Conservation (phyloP, 352 stramenopile species). For the Globisporangium spinosum region DNA sequence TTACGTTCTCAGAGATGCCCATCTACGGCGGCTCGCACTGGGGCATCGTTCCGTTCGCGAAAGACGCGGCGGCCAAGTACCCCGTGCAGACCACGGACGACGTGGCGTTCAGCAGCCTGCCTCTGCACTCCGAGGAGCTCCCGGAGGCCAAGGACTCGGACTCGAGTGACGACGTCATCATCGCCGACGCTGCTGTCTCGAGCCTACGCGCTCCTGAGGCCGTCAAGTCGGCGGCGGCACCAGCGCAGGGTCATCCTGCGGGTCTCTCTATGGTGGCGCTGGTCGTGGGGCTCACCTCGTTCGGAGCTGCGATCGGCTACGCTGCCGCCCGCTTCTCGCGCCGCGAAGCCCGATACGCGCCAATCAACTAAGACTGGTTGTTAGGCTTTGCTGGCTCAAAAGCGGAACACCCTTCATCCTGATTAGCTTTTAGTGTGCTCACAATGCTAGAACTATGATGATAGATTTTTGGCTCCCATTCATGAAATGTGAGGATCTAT, state of each 20-base stretch:
- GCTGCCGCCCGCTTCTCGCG: conserved; percentile 13
- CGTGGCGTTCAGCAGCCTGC: conserved; percentile 46
- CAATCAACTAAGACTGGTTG: conserved; percentile 16
- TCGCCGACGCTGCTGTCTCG: neutral
- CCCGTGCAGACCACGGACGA: conserved; percentile 86
- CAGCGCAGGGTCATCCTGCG: neutral
- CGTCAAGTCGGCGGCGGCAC: neutral
- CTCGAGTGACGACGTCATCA: conserved; percentile 3
- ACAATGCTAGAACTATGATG: neutral
- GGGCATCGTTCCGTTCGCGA: conserved; percentile 52
- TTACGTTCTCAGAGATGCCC: conserved; percentile 53
- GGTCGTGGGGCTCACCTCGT: conserved; percentile 14
- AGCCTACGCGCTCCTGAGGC: conserved; percentile 14
- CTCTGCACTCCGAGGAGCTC: conserved; percentile 45
- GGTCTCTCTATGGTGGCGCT: conserved; percentile 11
- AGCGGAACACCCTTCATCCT: neutral
- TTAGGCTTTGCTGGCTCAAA: neutral
- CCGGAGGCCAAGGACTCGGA: conserved; percentile 24
- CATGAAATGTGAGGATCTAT: too few species aligned
- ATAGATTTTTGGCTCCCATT: neutral
- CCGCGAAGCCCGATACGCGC: conserved; percentile 12
- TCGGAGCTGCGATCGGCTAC: conserved; percentile 17
- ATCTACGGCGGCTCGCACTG: conserved; percentile 60
- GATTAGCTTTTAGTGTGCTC: neutral
- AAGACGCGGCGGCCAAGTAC: conserved; percentile 59